These are phyloP conservation scores for Leucoagaricus sp. DNA, from an alignment of 1,284 basidiomycete species.

Conservation along the genomic window DNA sequence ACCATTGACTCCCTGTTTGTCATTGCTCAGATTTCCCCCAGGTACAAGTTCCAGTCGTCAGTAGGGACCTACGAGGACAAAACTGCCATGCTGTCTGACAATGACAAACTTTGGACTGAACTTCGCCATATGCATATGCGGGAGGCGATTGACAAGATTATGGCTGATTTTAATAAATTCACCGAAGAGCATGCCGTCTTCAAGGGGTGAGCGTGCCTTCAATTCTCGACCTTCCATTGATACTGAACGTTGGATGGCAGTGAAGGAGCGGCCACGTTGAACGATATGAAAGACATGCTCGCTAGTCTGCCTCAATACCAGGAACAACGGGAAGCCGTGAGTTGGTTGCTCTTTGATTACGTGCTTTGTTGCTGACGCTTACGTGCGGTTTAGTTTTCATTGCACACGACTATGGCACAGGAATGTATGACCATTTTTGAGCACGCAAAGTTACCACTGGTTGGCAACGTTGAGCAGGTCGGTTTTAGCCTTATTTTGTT, in stretches of 20 bases:
- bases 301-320: constrained; percentile 95
- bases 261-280: constrained; percentile 84
- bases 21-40: constrained; percentile 27
- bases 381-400: constrained; percentile 69
- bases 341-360: not conserved
- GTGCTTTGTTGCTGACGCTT: not conserved
- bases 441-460: constrained; percentile 80
- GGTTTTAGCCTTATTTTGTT: constrained; percentile 15
- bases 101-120: constrained; percentile 89
- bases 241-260: constrained; percentile 34
- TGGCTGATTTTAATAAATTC: constrained; percentile 94
- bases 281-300: constrained; percentile 99
- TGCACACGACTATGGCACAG: constrained; percentile 97
- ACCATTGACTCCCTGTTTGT: not conserved
- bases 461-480: constrained; percentile 94
- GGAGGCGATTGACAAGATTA: constrained; percentile 96
- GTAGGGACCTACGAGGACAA: constrained; percentile 86
- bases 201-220: constrained; percentile 57
- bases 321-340: constrained; percentile 92
- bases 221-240: not conserved
- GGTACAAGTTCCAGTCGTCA: constrained; percentile 88
- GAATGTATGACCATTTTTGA: constrained; percentile 96
- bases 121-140: constrained; percentile 98
- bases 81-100: constrained; percentile 80
- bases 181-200: constrained; percentile 93